Conservation (phyloP, 1,139 yeast genomes). For the Debaryomycetaceae sp. region DNA sequence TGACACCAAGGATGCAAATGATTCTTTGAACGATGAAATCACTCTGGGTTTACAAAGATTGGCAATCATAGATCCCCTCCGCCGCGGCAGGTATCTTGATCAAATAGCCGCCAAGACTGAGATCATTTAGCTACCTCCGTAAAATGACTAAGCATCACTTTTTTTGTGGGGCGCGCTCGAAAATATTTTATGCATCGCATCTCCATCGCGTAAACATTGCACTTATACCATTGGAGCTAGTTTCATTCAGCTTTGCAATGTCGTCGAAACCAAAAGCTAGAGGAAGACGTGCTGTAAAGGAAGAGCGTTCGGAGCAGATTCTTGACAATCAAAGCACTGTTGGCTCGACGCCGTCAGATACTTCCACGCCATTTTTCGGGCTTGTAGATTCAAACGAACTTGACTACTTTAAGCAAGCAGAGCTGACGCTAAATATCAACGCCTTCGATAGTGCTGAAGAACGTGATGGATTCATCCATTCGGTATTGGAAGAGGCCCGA, state of each 20-base stretch:
- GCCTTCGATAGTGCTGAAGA: conserved; percentile 73
- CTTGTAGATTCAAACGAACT: conserved; percentile 73
- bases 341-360: conserved; percentile 2
- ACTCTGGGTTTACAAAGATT: conserved; percentile 28
- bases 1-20: background rate
- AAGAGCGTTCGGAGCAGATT: conserved; percentile 8
- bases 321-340: conserved; percentile 4
- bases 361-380: conserved; percentile 53
- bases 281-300: conserved; percentile 56
- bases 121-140: conserved; percentile 2
- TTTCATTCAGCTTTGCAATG: too few relatives aligned
- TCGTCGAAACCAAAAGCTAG: conserved; percentile 27
- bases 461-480: conserved; percentile 55
- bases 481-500: conserved; percentile 74
- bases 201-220: too few relatives aligned
- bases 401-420: conserved; percentile 89
- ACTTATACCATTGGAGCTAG: background rate
- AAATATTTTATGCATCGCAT: background rate
- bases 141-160: background rate
- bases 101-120: conserved; percentile 14
- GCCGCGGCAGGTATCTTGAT: conserved; percentile 50
- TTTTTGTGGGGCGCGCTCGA: background rate
- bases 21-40: conserved; percentile 15
- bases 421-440: conserved; percentile 70
- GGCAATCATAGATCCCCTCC: conserved; percentile 54